Conservation (phyloP, 192 early-diverging fungal species). For the Entomortierella beljakovae region DNA sequence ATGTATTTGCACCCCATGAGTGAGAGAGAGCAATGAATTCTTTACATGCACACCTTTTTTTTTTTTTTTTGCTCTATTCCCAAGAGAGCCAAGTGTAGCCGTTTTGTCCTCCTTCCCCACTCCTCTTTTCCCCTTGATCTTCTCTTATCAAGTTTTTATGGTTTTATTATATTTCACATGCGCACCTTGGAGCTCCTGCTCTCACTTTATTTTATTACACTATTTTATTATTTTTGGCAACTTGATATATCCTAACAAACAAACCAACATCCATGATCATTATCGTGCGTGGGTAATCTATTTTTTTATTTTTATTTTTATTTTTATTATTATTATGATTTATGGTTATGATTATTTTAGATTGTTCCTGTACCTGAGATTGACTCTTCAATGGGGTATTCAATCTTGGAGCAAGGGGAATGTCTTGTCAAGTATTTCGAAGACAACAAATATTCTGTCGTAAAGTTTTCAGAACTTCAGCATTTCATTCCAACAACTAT, state of each 20-base stretch:
- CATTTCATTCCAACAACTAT: constrained; percentile 48
- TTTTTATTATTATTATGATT: too few relatives aligned
- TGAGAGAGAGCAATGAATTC: too few relatives aligned
- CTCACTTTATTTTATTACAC: neutral
- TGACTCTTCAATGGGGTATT: constrained; percentile 48
- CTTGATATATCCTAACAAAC: too few relatives aligned
- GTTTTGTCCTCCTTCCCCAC: neutral
- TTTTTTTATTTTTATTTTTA: neutral
- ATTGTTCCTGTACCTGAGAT: constrained; percentile 53
- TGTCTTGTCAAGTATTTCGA: constrained; percentile 56
- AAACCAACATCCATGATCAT: too few relatives aligned
- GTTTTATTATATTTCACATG: constrained; percentile 31
- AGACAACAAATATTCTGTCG: constrained; percentile 53
- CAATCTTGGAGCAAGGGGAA: constrained; percentile 38
- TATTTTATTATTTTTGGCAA: too few relatives aligned
- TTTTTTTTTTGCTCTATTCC: neutral
- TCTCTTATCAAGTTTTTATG: constrained; percentile 37
- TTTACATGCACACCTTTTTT: too few relatives aligned
- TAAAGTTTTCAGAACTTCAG: constrained; percentile 43
- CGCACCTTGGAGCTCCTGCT: constrained; percentile 14
- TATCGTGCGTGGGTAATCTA: constrained; percentile 29
- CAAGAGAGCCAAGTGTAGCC: neutral
- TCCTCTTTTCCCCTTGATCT: neutral
- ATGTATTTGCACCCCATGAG: too few relatives aligned
- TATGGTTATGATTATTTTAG: too few relatives aligned